phyloP scores from a whole-genome alignment of 2,329 filamentous ascomycete species.

The Trichoderma brevicompactum region DNA sequence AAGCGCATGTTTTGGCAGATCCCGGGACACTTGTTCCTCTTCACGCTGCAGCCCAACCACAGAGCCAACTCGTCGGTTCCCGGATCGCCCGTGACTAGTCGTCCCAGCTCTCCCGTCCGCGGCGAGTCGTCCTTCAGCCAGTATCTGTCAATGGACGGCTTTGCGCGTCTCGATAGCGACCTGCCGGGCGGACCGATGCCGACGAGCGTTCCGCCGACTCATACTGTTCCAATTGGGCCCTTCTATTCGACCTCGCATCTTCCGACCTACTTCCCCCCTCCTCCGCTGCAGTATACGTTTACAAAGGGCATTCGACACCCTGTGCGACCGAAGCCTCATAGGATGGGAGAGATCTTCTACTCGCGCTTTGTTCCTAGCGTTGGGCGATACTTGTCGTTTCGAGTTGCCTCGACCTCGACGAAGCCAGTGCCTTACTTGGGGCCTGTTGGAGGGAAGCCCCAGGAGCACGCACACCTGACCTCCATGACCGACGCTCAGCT shows the following conservation, averaged over 20 bases:
- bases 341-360: constrained; percentile 91
- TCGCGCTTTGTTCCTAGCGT: constrained; percentile 82
- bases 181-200: constrained; percentile 47
- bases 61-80: constrained; percentile 46
- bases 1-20: constrained; percentile 89
- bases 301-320: constrained; percentile 84
- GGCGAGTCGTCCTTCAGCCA: constrained; percentile 39
- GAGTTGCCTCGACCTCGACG: constrained; percentile 73
- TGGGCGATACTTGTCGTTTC: constrained; percentile 84
- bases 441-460: constrained; percentile 52
- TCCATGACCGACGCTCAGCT: constrained; percentile 60
- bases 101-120: constrained; percentile 56
- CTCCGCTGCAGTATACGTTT: constrained; percentile 78
- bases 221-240: constrained; percentile 61
- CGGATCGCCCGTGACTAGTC: constrained; percentile 57
- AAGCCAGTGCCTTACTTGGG: constrained; percentile 68
- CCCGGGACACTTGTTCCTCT: constrained; percentile 83
- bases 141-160: constrained; percentile 33
- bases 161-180: constrained; percentile 41
- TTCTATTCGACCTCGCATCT: constrained; percentile 84
- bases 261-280: constrained; percentile 87
- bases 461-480: constrained; percentile 47
- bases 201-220: constrained; percentile 39
- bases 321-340: constrained; percentile 81
- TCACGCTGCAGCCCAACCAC: constrained; percentile 70